phyloP scores from a whole-genome alignment of 345 rosid species.

The Sisymbrium irio region DNA sequence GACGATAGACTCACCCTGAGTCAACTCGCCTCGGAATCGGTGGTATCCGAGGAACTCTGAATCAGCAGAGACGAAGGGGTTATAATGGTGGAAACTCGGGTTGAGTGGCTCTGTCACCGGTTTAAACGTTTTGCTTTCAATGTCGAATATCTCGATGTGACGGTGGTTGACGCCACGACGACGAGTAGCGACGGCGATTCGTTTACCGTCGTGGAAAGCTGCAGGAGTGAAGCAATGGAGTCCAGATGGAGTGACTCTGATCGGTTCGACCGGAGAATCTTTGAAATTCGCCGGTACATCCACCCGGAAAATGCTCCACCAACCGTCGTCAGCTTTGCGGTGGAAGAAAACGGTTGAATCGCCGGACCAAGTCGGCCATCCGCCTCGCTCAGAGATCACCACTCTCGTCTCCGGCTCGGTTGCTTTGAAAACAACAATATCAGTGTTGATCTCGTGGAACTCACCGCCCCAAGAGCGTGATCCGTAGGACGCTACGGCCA shows the following conservation, averaged over 20 bases:
- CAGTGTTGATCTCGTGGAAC: constrained; percentile 65
- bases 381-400: constrained; percentile 56
- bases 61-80: too few relatives aligned
- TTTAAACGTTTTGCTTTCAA: too few relatives aligned
- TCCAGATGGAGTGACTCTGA: constrained; percentile 76
- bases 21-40: too few relatives aligned
- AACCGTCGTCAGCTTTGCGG: constrained; percentile 75
- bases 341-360: constrained; percentile 75
- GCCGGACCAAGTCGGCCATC: constrained; percentile 87
- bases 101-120: too few relatives aligned
- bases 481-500: constrained; percentile 77
- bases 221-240: constrained; percentile 94
- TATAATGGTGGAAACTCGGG: too few relatives aligned
- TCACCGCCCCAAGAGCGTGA: constrained; percentile 79
- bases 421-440: constrained; percentile 54
- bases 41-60: too few relatives aligned
- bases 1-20: too few relatives aligned
- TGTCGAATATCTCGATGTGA: too few relatives aligned
- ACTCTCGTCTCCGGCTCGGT: constrained; percentile 51
- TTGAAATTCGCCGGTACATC: constrained; percentile 38
- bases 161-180: too few relatives aligned
- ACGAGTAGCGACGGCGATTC: too few relatives aligned
- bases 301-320: constrained; percentile 83
- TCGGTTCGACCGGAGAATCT: constrained; percentile 36
- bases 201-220: constrained; percentile 54